Conservation (phyloP, 2,329 filamentous ascomycete species). For the Niveomyces coronatus region DNA sequence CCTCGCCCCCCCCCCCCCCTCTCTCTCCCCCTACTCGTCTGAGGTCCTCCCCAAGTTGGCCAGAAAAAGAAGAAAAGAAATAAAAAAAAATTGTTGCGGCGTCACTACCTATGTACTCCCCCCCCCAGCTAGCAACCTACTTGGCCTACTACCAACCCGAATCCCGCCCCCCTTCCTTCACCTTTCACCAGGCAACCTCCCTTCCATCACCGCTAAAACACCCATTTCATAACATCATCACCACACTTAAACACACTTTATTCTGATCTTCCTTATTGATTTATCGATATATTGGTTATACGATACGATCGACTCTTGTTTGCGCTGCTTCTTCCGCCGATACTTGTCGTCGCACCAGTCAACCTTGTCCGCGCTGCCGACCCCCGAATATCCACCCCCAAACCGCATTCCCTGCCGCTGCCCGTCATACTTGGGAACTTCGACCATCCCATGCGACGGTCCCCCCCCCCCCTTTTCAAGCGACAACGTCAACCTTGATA, state of each 20-base stretch:
- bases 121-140: slow-evolving; percentile 15
- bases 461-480: background rate
- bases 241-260: slow-evolving; percentile 1
- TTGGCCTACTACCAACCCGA: slow-evolving; percentile 8
- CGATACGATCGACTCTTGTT: background rate
- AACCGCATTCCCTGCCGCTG: slow-evolving; percentile 4
- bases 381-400: slow-evolving; percentile 2
- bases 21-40: too few relatives aligned
- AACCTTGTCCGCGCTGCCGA: background rate
- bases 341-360: background rate
- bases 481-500: slow-evolving; percentile 9
- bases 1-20: too few relatives aligned
- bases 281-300: background rate
- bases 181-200: slow-evolving; percentile 1
- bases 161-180: slow-evolving; percentile 8
- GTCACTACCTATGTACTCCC: too few relatives aligned
- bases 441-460: background rate
- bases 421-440: slow-evolving; percentile 2
- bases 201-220: slow-evolving; percentile 2
- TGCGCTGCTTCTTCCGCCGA: background rate
- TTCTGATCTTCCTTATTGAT: background rate
- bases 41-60: too few relatives aligned
- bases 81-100: too few relatives aligned
- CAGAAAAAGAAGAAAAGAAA: too few relatives aligned
- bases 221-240: slow-evolving; percentile 7